These are phyloP conservation scores for Chlorokybus atmophyticus DNA, from an alignment of 139 green algal genomes.

Conservation along the genomic window DNA sequence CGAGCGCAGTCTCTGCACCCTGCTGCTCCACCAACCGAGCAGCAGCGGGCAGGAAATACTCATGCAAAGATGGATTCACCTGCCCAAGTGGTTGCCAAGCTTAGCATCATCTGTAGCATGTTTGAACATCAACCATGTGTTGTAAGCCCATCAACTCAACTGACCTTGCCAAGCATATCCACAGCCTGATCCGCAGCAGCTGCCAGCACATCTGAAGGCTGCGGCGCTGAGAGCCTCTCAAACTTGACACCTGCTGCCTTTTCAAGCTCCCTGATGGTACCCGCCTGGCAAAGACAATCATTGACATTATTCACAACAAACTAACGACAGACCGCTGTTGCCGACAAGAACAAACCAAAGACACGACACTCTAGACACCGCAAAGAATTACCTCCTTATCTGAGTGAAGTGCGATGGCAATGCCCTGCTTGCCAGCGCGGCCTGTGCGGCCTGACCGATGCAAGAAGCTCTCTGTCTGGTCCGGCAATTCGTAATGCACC, in stretches of 20 bases:
- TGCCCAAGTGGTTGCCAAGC: constrained; percentile 15
- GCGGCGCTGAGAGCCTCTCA: not conserved
- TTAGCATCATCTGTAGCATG: not conserved
- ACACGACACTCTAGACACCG: not conserved
- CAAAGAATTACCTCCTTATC: constrained; percentile 33
- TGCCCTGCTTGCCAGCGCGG: constrained; percentile 49
- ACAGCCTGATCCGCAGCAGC: constrained; percentile 27
- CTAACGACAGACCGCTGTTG: constrained; percentile 6
- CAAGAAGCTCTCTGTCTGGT: constrained; percentile 44
- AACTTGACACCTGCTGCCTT: not conserved
- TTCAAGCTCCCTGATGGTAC: constrained; percentile 27
- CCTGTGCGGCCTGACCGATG: constrained; percentile 54
- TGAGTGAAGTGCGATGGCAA: constrained; percentile 76
- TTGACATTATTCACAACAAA: not conserved
- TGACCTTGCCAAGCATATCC: constrained; percentile 42
- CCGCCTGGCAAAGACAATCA: not conserved
- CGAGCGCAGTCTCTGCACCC: constrained; percentile 32
- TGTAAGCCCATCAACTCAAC: constrained; percentile 45
- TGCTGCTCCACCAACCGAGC: constrained; percentile 45
- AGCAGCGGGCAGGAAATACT: constrained; percentile 70
- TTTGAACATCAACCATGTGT: not conserved
- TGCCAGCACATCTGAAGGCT: constrained; percentile 27
- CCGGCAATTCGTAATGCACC: constrained; percentile 48
- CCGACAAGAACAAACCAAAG: constrained; percentile 28
- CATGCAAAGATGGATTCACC: constrained; percentile 53